These are phyloP conservation scores for Fusarium nurragi DNA, from an alignment of 2,329 filamentous ascomycete species.

Conservation along the genomic window DNA sequence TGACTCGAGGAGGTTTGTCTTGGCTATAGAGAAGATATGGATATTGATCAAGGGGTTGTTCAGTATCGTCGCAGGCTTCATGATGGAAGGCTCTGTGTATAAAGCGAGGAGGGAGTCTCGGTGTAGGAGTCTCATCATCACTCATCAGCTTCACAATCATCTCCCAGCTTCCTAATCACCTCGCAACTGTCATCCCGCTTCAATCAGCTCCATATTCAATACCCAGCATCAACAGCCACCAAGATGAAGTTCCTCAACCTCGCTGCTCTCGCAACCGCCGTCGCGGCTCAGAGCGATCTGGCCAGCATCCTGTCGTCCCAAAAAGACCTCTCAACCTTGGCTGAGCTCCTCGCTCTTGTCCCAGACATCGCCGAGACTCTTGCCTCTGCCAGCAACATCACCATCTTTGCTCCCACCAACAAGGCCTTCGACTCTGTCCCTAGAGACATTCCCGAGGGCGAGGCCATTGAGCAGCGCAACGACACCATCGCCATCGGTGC, in stretches of 20 bases:
- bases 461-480: conserved; percentile 45
- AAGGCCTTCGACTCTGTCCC: conserved; percentile 48
- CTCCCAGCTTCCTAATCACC: background rate
- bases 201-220: background rate
- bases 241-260: conserved; percentile 28
- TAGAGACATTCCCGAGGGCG: conserved; percentile 46
- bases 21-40: background rate
- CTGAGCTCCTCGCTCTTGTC: conserved; percentile 31
- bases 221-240: background rate
- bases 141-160: background rate
- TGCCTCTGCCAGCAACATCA: conserved; percentile 46
- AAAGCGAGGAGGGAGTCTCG: conserved; percentile 7
- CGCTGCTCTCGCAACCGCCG: conserved; percentile 23
- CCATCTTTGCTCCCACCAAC: conserved; percentile 51
- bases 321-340: conserved; percentile 27
- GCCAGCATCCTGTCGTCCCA: conserved; percentile 31
- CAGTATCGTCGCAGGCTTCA: background rate
- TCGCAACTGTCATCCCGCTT: background rate
- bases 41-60: background rate
- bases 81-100: conserved; percentile 6
- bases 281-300: conserved; percentile 28
- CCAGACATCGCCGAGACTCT: conserved; percentile 46
- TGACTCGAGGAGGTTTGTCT: background rate
- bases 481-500: conserved; percentile 47
- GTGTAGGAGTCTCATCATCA: background rate